These are phyloP conservation scores for Malassezia restricta DNA, from an alignment of 1,284 basidiomycete species.

Conservation along the genomic window DNA sequence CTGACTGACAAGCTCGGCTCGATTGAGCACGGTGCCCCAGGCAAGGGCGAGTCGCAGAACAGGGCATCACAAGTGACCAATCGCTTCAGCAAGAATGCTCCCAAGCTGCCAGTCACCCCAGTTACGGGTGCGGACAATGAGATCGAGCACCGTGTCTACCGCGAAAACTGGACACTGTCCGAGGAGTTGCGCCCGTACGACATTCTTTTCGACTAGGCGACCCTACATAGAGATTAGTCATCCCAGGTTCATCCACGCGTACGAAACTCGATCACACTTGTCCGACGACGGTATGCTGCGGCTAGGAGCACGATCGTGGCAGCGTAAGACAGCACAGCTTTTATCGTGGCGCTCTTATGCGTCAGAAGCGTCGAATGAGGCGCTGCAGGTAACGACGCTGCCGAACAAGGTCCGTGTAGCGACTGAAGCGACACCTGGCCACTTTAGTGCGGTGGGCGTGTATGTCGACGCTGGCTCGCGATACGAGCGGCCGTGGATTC, in stretches of 20 bases:
- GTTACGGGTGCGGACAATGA: neutral
- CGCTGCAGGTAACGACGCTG: constrained; percentile 61
- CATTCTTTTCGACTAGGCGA: constrained; percentile 1
- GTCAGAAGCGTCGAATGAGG: neutral
- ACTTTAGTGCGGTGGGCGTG: constrained; percentile 85
- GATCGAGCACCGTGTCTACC: constrained; percentile 9
- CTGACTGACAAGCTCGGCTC: constrained; percentile 6
- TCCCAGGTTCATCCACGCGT: neutral
- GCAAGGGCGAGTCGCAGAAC: neutral
- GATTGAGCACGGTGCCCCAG: neutral
- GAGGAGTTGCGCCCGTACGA: constrained; percentile 18
- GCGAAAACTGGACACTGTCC: constrained; percentile 9
- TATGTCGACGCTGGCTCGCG: constrained; percentile 87
- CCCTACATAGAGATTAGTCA: neutral
- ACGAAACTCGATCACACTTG: neutral
- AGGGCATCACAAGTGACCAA: neutral
- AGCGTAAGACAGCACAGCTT: neutral
- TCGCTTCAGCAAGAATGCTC: neutral
- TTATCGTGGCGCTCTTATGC: neutral
- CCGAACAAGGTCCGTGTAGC: constrained; percentile 85
- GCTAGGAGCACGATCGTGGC: neutral
- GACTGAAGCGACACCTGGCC: constrained; percentile 77
- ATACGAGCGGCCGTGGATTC: constrained; percentile 64
- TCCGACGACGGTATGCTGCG: neutral
- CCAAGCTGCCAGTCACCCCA: neutral